phyloP scores from a whole-genome alignment of 176 grass and related monocot species.

The Zizania latifolia region DNA sequence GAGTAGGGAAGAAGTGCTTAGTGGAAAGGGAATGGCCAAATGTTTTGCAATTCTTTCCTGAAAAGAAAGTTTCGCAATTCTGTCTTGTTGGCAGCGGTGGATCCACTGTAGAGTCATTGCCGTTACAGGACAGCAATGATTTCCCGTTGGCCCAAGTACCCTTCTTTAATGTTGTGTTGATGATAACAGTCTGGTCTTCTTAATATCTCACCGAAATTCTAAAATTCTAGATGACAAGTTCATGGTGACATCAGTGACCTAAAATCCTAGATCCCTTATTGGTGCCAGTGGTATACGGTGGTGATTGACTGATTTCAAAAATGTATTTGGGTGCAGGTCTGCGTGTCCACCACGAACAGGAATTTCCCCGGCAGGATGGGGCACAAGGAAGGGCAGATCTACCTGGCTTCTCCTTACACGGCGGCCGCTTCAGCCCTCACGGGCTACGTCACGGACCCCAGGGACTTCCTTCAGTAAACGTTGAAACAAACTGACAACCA shows the following conservation, averaged over 20 bases:
- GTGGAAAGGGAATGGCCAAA: background rate
- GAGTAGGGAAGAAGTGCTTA: background rate
- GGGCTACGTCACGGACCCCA: slow-evolving; percentile 80
- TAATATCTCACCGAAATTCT: no score
- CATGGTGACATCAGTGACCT: no score
- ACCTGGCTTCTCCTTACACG: slow-evolving; percentile 82
- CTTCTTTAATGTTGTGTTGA: no score
- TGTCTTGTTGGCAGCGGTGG: no score
- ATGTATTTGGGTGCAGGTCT: slow-evolving; percentile 50
- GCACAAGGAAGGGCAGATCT: slow-evolving; percentile 94
- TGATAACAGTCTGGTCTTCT: no score
- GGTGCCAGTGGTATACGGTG: background rate
- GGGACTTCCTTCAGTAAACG: slow-evolving; percentile 54
- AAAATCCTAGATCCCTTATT: no score
- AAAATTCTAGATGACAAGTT: no score
- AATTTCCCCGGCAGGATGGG: slow-evolving; percentile 98
- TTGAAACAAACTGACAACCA: background rate
- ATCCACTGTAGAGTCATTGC: no score
- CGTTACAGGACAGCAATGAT: no score
- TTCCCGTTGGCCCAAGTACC: no score
- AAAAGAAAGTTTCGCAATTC: no score
- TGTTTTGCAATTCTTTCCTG: no score
- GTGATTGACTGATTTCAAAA: background rate
- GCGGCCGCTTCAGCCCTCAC: slow-evolving; percentile 73
- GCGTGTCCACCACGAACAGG: slow-evolving; percentile 89